These are phyloP conservation scores for Colletotrichum tropicale DNA, from an alignment of 2,329 filamentous ascomycete species.

Conservation along the genomic window DNA sequence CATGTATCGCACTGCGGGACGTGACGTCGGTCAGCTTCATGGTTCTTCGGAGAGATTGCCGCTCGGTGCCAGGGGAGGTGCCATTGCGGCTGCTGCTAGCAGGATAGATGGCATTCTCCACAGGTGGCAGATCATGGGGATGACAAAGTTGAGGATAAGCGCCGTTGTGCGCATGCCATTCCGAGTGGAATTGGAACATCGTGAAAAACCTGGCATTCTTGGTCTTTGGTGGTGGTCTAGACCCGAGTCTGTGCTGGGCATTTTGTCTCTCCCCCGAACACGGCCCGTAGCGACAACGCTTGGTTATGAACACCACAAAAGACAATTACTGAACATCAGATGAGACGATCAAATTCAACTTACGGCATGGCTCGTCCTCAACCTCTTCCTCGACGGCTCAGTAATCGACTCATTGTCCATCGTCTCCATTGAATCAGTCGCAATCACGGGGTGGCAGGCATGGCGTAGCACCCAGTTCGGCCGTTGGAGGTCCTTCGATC, in stretches of 20 bases:
- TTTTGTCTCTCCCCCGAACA: not conserved
- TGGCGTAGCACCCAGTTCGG: conserved; percentile 5
- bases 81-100: not conserved
- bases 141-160: not conserved
- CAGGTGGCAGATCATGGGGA: not conserved
- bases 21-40: not conserved
- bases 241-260: not conserved
- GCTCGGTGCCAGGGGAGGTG: not conserved
- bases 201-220: not conserved
- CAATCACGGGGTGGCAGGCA: not conserved
- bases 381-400: conserved; percentile 41
- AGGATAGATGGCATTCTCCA: not conserved
- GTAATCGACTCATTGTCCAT: conserved; percentile 29
- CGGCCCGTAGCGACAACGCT: not conserved
- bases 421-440: conserved; percentile 7
- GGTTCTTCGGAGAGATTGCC: not conserved
- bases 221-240: not conserved
- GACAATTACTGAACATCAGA: not conserved
- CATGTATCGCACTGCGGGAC: conserved; percentile 49
- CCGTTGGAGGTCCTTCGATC: conserved; percentile 24
- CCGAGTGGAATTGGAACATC: not conserved
- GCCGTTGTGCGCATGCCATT: not conserved
- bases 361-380: conserved; percentile 44
- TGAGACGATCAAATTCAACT: conserved; percentile 16
- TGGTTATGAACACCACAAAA: not conserved